Evolutionary conservation across 2,329 filamentous ascomycete species (phyloP).

Genomic region (Colletotrichum liaoningense): DNA sequence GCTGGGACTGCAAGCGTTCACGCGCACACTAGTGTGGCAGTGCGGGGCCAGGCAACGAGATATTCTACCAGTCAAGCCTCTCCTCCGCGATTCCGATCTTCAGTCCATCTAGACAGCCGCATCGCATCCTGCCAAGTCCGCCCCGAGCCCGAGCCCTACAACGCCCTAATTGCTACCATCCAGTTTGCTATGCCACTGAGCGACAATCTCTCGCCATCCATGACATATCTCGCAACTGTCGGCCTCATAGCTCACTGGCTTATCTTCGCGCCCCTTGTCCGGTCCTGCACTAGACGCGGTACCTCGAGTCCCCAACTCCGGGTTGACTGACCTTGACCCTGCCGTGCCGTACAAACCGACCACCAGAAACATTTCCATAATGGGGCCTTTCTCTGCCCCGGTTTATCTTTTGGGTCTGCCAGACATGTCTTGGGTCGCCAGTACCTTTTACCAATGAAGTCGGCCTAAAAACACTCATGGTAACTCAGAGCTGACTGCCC

Average conservation of each 20-base stretch:
- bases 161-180: not conserved
- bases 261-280: constrained; percentile 18
- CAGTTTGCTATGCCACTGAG: constrained; percentile 20
- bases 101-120: constrained; percentile 33
- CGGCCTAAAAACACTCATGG: not conserved
- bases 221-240: constrained; percentile 25
- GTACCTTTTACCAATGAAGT: constrained; percentile 26
- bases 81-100: constrained; percentile 35
- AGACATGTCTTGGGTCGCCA: constrained; percentile 29
- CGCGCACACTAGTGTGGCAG: constrained; percentile 35
- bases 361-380: constrained; percentile 27
- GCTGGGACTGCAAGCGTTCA: constrained; percentile 33
- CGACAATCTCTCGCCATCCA: constrained; percentile 5
- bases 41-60: constrained; percentile 36
- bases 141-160: constrained; percentile 12
- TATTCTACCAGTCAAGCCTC: constrained; percentile 33
- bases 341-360: constrained; percentile 28
- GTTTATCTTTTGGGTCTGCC: constrained; percentile 34
- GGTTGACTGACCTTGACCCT: constrained; percentile 28
- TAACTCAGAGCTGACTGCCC: constrained; percentile 31
- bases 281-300: constrained; percentile 9
- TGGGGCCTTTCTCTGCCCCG: constrained; percentile 26
- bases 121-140: constrained; percentile 33
- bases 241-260: constrained; percentile 17
- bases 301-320: constrained; percentile 27